Evolutionary conservation across 768 basidiomycete genomes (phyloP), one percentile per base, ranked within the genome.

Genomic region (Mycena floridula): DNA sequence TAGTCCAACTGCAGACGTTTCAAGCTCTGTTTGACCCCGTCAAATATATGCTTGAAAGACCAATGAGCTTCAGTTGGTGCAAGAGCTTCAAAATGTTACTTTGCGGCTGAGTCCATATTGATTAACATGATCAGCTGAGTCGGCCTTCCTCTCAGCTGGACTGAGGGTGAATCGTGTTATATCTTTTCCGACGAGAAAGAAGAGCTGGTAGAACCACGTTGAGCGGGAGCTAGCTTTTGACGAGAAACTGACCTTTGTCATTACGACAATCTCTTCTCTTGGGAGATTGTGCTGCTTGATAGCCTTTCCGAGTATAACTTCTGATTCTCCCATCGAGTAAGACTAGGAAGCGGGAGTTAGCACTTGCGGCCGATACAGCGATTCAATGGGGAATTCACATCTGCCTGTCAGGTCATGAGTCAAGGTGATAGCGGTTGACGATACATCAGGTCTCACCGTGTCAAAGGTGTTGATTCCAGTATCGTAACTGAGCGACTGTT

Each of bases 191-290:
- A 32, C n/a, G 42, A 12, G n/a, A 2, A 13, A n/a, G n/a, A n/a
- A n/a, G n/a, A n/a, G n/a, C n/a, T n/a, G n/a, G n/a, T n/a, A n/a
- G n/a, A n/a, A n/a, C n/a, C n/a, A n/a, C n/a, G n/a, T n/a, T n/a
- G n/a, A n/a, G n/a, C n/a, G n/a, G n/a, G n/a, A n/a, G n/a, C n/a
- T n/a, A n/a, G n/a, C n/a, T n/a, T n/a, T n/a, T n/a, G n/a, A n/a
- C n/a, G n/a, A n/a, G n/a, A n/a, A 2, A 38, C 52, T 2, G 27
- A 69, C 66, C 60, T 80, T 80, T 43, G 79, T 78, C 59, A 79
- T 66, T 21, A 81, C 67, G 30, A 81, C 77, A 25, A 79, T 64
- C 44, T 70, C 66, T 13, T 75, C 73, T 2, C 79, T 76, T 59
- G 47, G 77, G 66, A n/a, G n/a, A n/a, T n/a, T n/a, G n/a, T n/a